A percentile compares a stretch with the other conserved stretches of the same genome.
These are phyloP conservation scores for Combretum micranthum DNA, from an alignment of 345 rosid genomes.

Conservation along the genomic window DNA sequence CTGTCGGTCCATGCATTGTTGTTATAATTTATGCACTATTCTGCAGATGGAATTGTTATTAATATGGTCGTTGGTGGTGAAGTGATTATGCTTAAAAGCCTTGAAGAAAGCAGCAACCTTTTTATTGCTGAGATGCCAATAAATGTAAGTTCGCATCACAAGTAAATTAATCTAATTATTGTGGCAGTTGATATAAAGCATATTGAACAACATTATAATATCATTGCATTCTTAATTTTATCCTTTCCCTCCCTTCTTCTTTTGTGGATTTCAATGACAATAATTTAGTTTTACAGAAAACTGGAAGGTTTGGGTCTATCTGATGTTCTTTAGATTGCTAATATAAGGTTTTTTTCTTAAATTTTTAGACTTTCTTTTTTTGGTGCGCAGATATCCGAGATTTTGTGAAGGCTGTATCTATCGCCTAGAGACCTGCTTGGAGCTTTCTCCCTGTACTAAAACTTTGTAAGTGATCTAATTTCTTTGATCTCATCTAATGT, in stretches of 20 bases:
- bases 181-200: neutral
- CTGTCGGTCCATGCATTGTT: conserved; percentile 9
- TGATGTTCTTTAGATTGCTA: neutral
- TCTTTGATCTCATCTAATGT: no score
- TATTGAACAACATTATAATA: neutral
- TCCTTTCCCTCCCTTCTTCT: no score
- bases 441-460: no score
- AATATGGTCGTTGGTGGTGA: conserved; percentile 95
- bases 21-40: conserved; percentile 2
- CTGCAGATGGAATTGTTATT: conserved; percentile 81
- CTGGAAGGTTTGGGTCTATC: no score
- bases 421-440: no score
- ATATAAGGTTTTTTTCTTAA: neutral
- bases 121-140: conserved; percentile 90
- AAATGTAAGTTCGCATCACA: conserved; percentile 33
- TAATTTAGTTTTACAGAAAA: no score
- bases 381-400: conserved; percentile 73
- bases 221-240: no score
- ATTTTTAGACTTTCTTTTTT: neutral
- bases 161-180: neutral
- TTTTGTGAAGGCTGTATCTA: conserved; percentile 34
- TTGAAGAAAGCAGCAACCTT: conserved; percentile 67
- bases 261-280: no score
- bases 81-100: conserved; percentile 65
- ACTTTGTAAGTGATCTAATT: no score